Evolutionary conservation across 2,329 filamentous ascomycete species (phyloP), one percentile per base, ranked within the genome.

Genomic region (Pseudonectria foliicola): DNA sequence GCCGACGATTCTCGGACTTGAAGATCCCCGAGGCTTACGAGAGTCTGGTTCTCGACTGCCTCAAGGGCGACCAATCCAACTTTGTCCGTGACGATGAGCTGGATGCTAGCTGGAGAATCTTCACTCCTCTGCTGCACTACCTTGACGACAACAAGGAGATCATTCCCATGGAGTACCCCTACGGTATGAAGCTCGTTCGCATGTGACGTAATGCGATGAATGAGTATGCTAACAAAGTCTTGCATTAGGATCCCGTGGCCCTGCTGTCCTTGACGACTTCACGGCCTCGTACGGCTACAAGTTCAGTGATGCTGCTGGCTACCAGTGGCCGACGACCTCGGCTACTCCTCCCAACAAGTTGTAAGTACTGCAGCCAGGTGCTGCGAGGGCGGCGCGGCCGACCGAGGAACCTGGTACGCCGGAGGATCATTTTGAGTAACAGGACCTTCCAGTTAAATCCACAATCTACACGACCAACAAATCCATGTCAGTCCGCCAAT

Each of bases 1-100:
- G 93, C 60, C 82, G 92, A 64, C 85, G 93, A 51, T 98, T 98
- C 80, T 96, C 92, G 13, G 92, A 98, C 66, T 78, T 98, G 39
- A 98, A 98, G 78, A 98, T 98, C 49, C 92, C 92, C 37, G 92
- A 98, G 75, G 92, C 92, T 6, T 98, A 98, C 67, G 92, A 98
- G 67, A 95, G 89, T 37, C 73, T 98, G 50, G 95, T 98, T 51
- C 76, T 98, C 38, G 92, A 98, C 63, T 92, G 90, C 51, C 74
- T 98, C 55, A 98, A 98, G 79, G 92, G 92, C 43, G 92, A 98
- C 60, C 92, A 98, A 75, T 96, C 89, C 65, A 98, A 98, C 80
- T 98, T 98, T 64, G 88, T 95, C 45, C 82, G 88, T 69, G 88
- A 95, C 53, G 88, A 95, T 58, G 92, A 98, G 70, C 76, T 98